Evolutionary conservation across 805 yeast genomes (phyloP).

Genomic region (Pichia cephalocereana): DNA sequence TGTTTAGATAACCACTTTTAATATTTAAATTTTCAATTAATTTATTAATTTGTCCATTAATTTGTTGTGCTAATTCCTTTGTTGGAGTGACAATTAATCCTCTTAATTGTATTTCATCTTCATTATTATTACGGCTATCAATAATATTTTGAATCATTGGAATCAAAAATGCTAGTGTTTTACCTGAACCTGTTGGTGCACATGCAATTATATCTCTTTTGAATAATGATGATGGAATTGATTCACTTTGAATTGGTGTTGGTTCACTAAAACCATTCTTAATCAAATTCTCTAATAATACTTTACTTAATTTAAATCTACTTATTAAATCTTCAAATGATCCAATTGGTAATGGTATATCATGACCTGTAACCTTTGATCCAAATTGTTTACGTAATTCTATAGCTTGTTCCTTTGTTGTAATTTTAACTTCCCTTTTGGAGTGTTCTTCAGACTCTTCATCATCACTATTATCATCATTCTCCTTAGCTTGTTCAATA

Average conservation of each 20-base stretch:
- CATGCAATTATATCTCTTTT: conserved; percentile 79
- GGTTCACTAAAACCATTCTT: conserved; percentile 73
- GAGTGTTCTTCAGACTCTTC: conserved; percentile 16
- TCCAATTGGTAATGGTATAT: conserved; percentile 84
- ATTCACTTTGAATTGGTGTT: conserved; percentile 88
- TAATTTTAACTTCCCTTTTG: conserved; percentile 27
- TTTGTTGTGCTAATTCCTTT: conserved; percentile 86
- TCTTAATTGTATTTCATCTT: conserved; percentile 42
- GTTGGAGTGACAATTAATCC: conserved; percentile 90
- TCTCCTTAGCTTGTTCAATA: conserved; percentile 21
- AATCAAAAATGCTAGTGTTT: conserved; percentile 80
- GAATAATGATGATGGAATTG: conserved; percentile 65
- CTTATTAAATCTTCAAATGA: conserved; percentile 73
- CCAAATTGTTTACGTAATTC: conserved; percentile 49
- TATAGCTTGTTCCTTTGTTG: conserved; percentile 49
- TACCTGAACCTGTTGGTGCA: conserved; percentile 99
- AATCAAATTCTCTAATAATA: conserved; percentile 52
- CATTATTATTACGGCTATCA: conserved; percentile 34
- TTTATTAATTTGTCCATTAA: conserved; percentile 54
- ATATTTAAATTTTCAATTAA: conserved; percentile 50
- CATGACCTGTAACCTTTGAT: conserved; percentile 73
- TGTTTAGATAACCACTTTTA: conserved; percentile 57
- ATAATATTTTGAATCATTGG: conserved; percentile 58
- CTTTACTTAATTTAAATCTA: conserved; percentile 56
- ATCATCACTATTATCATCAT: conserved; percentile 22